Percentiles rank a stretch among this genome's conserved stretches.
Evolutionary conservation across 805 yeast genomes (phyloP).

Genomic region (Jamesozyma rosinii): DNA sequence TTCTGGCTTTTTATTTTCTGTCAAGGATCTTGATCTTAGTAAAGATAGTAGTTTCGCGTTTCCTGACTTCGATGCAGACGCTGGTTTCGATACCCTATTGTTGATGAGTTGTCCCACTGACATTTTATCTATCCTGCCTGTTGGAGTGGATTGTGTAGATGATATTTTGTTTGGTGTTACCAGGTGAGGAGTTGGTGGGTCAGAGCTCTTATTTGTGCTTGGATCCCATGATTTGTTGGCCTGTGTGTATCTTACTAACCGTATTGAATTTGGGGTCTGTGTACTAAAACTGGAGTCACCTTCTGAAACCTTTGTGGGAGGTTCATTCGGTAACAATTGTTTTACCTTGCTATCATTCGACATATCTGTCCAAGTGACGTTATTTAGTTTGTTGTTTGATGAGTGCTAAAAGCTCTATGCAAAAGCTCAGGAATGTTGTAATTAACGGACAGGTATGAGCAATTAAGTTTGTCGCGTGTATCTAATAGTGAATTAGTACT

Average conservation of each 20-base stretch:
- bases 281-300: too few relatives aligned
- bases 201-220: not conserved
- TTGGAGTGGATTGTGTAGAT: not conserved
- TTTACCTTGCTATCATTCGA: too few relatives aligned
- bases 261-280: not conserved
- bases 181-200: not conserved
- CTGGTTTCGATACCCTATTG: not conserved
- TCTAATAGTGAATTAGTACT: too few relatives aligned
- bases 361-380: too few relatives aligned
- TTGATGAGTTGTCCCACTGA: not conserved
- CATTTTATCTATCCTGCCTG: not conserved
- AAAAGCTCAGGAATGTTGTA: too few relatives aligned
- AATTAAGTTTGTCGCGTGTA: too few relatives aligned
- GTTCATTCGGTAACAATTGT: too few relatives aligned
- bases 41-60: not conserved
- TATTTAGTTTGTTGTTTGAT: too few relatives aligned
- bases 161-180: not conserved
- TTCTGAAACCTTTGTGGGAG: too few relatives aligned
- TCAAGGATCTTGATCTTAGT: not conserved
- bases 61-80: not conserved
- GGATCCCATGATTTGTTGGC: not conserved
- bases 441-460: too few relatives aligned
- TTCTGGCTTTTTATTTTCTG: not conserved
- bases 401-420: too few relatives aligned
- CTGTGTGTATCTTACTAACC: not conserved